These are phyloP conservation scores for Neonectria coccinea DNA, from an alignment of 2,329 filamentous ascomycete genomes.

Conservation along the genomic window DNA sequence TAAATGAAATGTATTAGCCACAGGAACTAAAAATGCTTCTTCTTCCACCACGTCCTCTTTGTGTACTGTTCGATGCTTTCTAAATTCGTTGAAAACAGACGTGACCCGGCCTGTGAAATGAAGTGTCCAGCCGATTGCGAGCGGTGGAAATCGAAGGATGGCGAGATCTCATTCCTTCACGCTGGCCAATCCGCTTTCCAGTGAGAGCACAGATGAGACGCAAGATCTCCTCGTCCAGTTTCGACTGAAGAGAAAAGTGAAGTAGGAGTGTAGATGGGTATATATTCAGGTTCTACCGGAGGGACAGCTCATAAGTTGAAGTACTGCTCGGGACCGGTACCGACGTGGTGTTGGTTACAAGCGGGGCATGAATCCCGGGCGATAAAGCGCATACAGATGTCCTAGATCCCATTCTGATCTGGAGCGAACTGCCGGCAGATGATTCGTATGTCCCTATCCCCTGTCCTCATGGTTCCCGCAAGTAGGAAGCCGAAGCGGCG, in stretches of 20 bases:
- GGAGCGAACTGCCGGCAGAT: slow-evolving; percentile 24
- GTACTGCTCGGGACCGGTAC: not conserved
- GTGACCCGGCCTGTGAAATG: not conserved
- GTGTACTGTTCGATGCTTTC: not conserved
- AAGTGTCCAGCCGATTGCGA: no score
- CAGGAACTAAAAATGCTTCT: not conserved
- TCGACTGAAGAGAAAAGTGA: no score
- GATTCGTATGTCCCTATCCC: not conserved
- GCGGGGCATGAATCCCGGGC: not conserved
- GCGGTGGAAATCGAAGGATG: no score
- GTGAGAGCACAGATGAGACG: no score
- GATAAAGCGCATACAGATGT: not conserved
- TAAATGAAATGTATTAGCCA: not conserved
- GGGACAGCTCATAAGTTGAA: no score
- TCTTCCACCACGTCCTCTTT: not conserved
- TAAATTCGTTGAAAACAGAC: not conserved
- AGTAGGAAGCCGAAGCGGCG: slow-evolving; percentile 17
- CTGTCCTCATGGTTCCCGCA: slow-evolving; percentile 10
- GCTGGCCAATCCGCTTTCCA: no score
- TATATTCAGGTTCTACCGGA: no score
- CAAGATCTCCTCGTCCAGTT: no score
- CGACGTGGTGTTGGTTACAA: not conserved
- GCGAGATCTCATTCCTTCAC: no score
- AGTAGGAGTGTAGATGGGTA: no score
- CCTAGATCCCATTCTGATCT: slow-evolving; percentile 2